phyloP scores from a whole-genome alignment of 352 stramenopile species.

The Phytophthora constricta region DNA sequence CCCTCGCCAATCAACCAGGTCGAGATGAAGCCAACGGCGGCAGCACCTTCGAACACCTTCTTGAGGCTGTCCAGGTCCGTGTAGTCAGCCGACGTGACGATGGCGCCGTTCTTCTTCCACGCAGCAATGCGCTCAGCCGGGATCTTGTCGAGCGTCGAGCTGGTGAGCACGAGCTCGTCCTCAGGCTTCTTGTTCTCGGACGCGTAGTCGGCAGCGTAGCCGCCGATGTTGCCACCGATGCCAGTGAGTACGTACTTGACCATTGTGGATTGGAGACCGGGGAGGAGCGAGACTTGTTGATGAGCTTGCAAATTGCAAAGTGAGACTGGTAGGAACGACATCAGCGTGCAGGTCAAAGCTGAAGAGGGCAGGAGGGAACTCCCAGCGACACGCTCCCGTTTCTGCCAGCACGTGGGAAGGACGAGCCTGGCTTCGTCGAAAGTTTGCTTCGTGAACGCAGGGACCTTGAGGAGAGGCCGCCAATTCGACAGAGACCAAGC shows the following conservation, averaged over 20 bases:
- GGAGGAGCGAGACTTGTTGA: slow-evolving; percentile 14
- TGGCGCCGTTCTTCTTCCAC: slow-evolving; percentile 25
- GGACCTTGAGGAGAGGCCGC: too few relatives aligned
- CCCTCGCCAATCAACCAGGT: slow-evolving; percentile 17
- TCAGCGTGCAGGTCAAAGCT: too few relatives aligned
- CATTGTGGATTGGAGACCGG: slow-evolving; percentile 15
- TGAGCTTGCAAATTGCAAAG: slow-evolving; percentile 23
- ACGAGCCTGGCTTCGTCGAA: not conserved
- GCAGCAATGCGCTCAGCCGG: slow-evolving; percentile 6
- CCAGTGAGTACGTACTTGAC: slow-evolving; percentile 42
- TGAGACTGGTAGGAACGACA: slow-evolving; percentile 8
- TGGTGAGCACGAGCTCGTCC: slow-evolving; percentile 19
- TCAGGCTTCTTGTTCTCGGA: slow-evolving; percentile 29
- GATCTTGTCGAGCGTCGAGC: slow-evolving; percentile 17
- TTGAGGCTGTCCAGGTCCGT: slow-evolving; percentile 8
- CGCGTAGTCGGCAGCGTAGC: slow-evolving; percentile 28
- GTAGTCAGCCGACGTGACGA: slow-evolving; percentile 15
- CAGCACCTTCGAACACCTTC: slow-evolving; percentile 17
- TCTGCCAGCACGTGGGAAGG: not conserved
- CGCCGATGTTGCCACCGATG: slow-evolving; percentile 32
- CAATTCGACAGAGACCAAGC: not conserved
- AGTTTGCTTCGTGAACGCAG: not conserved
- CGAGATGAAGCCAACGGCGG: slow-evolving; percentile 15
- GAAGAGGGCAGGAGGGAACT: not conserved
- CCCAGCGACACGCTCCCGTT: not conserved